Base-by-base conservation (phyloP, 768 basidiomycete genomes). In the Boletus bicolor region DNA sequence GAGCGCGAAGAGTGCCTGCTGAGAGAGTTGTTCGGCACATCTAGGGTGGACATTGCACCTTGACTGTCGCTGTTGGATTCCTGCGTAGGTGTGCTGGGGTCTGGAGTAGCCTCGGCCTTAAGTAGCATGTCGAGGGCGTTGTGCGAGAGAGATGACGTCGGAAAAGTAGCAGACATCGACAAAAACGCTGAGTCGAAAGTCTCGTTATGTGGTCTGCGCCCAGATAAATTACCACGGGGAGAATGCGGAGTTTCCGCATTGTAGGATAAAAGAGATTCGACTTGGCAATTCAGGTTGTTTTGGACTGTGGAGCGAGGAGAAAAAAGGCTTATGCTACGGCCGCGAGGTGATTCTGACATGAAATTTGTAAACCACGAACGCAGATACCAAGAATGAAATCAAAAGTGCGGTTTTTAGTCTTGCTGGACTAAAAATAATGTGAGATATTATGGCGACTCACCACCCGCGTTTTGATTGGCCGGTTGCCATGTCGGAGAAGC, bases 131-230 rank as follows among this genome's bases (percentile, higher is more conserved):
- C 70, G 51, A 72, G 57, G 56, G 68, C 66, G 49, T 51, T 64
- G 51, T 61, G 52, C 9, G 70, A 72, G 59, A 72, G 55, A 44
- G 72, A 71, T 66, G 70, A 68, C 64, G 66, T 72, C 56, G 72
- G 66, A 55, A 54, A 53, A 11, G 65, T 56, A 53, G 57, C 30
- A 50, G 68, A 59, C 62, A 59, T 62, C 35, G 60, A 61, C 59
- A 52, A 55, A 39, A 60, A 47, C n/a, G 60, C 58, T 58, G 66
- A 56, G 61, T 65, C 59, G 48, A 60, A 64, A 46, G 61, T 54
- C 42, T 59, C 54, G 50, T 68, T 68, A 60, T 66, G 62, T 55
- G 51, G 60, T 47, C 51, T 69, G 49, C 59, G 64, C 41, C 54
- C 53, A 39, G 57, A 58, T 51, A 58, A 57, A 51, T 68, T 54